Evolutionary conservation across 2,329 filamentous ascomycete genomes (phyloP).

Genomic region (Sclerotinia nivalis): DNA sequence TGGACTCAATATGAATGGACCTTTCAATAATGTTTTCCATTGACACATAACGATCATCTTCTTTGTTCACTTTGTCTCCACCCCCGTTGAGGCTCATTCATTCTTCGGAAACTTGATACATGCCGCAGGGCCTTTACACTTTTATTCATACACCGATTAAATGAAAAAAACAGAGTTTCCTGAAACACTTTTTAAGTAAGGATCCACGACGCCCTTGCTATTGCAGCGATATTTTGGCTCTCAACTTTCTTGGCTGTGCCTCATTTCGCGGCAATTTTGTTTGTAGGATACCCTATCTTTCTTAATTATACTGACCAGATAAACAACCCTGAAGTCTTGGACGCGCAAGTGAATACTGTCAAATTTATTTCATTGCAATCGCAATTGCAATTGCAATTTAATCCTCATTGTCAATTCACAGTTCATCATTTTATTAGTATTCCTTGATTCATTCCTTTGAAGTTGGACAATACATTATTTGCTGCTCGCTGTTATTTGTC

Average conservation of each 20-base stretch:
- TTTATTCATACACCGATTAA: conserved; percentile 16
- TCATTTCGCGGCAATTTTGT: conserved; percentile 17
- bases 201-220: conserved; percentile 21
- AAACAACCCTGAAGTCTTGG: not conserved
- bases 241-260: conserved; percentile 3
- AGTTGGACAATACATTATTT: not conserved
- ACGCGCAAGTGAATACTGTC: conserved; percentile 4
- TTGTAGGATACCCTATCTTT: conserved; percentile 15
- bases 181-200: conserved; percentile 21
- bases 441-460: not conserved
- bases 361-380: not conserved
- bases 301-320: conserved; percentile 15
- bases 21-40: not conserved
- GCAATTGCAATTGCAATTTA: conserved; percentile 7
- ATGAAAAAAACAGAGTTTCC: not conserved
- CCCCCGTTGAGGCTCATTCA: conserved; percentile 12
- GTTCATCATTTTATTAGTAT: conserved; percentile 1
- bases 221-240: not conserved
- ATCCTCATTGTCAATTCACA: not conserved
- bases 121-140: conserved; percentile 6
- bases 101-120: conserved; percentile 9
- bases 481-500: conserved; percentile 9
- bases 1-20: not conserved
- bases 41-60: not conserved
- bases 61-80: not conserved